Conservation (phyloP, 441 rosid genomes). For the Viola pubescens region DNA sequence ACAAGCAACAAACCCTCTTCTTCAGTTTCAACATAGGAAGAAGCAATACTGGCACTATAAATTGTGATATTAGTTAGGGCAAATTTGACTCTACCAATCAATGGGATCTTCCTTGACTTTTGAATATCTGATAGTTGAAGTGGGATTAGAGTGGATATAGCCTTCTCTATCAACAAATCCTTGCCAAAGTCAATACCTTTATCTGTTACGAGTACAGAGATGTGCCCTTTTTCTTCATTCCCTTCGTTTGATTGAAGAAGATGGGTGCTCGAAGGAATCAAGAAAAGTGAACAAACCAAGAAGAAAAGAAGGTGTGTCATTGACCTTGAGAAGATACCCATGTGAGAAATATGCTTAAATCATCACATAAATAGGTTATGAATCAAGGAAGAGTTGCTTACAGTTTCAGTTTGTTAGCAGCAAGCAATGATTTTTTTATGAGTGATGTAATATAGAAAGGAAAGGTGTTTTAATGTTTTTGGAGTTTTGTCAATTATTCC, state of each 20-base stretch:
- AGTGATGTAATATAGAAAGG: no score
- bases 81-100: conserved; percentile 48
- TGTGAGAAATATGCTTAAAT: conserved; percentile 13
- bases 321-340: conserved; percentile 24
- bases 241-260: conserved; percentile 29
- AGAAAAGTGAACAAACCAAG: conserved; percentile 23
- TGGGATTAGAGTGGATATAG: conserved; percentile 50
- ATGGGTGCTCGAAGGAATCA: conserved; percentile 30
- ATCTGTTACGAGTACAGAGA: conserved; percentile 39
- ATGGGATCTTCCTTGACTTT: conserved; percentile 48
- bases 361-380: neutral
- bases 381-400: no score
- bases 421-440: no score
- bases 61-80: conserved; percentile 49
- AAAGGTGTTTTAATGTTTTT: no score
- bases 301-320: conserved; percentile 18
- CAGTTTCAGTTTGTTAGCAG: no score
- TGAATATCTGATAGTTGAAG: conserved; percentile 48
- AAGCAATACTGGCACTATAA: conserved; percentile 31
- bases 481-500: no score
- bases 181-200: conserved; percentile 64
- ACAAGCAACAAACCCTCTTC: conserved; percentile 40
- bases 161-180: conserved; percentile 41
- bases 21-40: conserved; percentile 46
- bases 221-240: conserved; percentile 22